phyloP scores from a whole-genome alignment of 1,139 yeast species.

The Pichia sp. region DNA sequence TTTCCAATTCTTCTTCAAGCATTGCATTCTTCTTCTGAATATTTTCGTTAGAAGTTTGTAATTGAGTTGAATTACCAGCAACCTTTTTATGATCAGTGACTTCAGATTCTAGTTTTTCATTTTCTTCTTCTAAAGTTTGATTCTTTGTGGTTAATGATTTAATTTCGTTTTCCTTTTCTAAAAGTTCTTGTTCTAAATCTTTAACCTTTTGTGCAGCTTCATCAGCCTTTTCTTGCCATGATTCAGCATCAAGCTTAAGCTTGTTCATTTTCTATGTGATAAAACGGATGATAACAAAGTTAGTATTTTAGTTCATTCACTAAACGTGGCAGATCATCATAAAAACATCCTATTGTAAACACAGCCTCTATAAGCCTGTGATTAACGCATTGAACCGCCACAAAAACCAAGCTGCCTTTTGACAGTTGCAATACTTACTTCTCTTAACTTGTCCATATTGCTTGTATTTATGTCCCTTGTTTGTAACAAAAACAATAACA shows the following conservation, averaged over 20 bases:
- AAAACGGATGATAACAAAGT: not conserved
- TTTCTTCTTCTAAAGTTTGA: conserved; percentile 82
- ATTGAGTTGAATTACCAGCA: conserved; percentile 88
- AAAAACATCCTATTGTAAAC: not conserved
- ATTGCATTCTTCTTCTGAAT: conserved; percentile 87
- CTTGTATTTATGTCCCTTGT: not conserved
- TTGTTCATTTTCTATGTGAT: conserved; percentile 66
- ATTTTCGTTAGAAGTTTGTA: conserved; percentile 84
- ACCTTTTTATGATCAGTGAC: conserved; percentile 77
- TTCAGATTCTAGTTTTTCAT: conserved; percentile 79
- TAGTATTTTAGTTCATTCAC: conserved; percentile 1
- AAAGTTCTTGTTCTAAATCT: conserved; percentile 83
- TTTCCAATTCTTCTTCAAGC: conserved; percentile 91
- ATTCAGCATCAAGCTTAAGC: conserved; percentile 90
- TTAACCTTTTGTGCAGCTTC: conserved; percentile 76
- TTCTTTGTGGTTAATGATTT: conserved; percentile 90
- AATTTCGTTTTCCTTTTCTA: conserved; percentile 92
- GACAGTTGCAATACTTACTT: conserved; percentile 31
- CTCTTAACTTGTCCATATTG: conserved; percentile 45
- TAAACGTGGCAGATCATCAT: not conserved
- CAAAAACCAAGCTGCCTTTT: not conserved
- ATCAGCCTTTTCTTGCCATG: conserved; percentile 96
- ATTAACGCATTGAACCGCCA: not conserved
- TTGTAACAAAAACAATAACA: not conserved
- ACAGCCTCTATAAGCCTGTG: not conserved